These are phyloP conservation scores for Hypoxylon sp. DNA, from an alignment of 2,329 filamentous ascomycete species.

Conservation along the genomic window DNA sequence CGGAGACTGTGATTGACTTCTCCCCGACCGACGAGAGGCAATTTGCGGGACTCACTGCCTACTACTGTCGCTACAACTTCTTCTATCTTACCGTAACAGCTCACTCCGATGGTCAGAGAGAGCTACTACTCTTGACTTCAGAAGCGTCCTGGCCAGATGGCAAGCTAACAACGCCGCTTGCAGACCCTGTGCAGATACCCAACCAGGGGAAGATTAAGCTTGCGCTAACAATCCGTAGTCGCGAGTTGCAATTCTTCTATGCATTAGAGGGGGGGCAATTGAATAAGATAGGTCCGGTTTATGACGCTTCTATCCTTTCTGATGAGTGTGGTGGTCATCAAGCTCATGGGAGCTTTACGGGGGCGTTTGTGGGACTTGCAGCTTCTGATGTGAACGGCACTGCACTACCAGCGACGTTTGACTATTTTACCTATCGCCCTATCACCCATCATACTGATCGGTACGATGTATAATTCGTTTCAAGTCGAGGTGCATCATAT, in stretches of 20 bases:
- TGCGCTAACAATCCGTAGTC: constrained; percentile 60
- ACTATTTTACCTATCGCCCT: constrained; percentile 61
- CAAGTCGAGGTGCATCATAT: neutral
- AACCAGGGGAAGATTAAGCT: constrained; percentile 63
- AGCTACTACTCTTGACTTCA: constrained; percentile 65
- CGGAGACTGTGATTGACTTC: constrained; percentile 64
- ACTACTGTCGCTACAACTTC: constrained; percentile 72
- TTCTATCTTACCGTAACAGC: constrained; percentile 70
- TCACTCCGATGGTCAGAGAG: constrained; percentile 62
- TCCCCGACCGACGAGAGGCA: constrained; percentile 65
- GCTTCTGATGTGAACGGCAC: constrained; percentile 65
- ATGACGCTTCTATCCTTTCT: constrained; percentile 66
- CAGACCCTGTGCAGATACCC: constrained; percentile 58
- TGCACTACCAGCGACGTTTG: constrained; percentile 57
- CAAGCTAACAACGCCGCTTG: constrained; percentile 54
- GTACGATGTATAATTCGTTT: constrained; percentile 52
- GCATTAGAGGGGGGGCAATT: constrained; percentile 56
- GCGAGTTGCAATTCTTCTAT: constrained; percentile 64
- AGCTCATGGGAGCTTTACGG: constrained; percentile 69
- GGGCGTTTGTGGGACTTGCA: constrained; percentile 66
- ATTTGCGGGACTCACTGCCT: constrained; percentile 68
- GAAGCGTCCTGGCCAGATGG: constrained; percentile 65
- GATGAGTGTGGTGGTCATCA: constrained; percentile 71
- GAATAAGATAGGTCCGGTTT: constrained; percentile 61
- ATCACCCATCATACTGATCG: constrained; percentile 57